Evolutionary conservation across 306 rosid genomes (phyloP).

Genomic region (Dryas drummondii): DNA sequence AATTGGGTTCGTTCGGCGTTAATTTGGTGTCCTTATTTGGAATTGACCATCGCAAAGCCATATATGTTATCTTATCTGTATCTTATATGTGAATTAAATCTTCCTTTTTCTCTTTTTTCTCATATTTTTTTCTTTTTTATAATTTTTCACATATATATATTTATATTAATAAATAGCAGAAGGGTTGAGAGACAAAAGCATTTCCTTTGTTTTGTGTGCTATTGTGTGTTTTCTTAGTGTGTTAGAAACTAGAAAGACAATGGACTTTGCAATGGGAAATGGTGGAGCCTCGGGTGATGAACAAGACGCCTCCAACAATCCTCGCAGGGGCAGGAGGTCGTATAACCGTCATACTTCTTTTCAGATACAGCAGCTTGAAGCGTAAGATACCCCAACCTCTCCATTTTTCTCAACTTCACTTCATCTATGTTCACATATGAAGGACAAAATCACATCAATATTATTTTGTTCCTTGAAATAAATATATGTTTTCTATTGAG

Average conservation of each 20-base stretch:
- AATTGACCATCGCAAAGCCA: not conserved
- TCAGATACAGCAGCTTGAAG: constrained; percentile 55
- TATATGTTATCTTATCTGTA: not conserved
- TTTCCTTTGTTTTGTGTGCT: not conserved
- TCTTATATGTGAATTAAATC: not conserved
- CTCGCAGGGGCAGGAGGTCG: constrained; percentile 26
- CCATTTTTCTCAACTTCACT: not conserved
- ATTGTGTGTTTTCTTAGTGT: not conserved
- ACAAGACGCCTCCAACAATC: constrained; percentile 18
- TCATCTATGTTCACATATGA: not conserved
- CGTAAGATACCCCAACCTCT: constrained; percentile 37
- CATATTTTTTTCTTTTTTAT: not conserved
- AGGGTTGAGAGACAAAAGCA: not conserved
- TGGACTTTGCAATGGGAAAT: constrained; percentile 36
- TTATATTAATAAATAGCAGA: not conserved
- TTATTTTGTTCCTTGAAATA: not conserved
- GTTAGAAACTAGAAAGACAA: not conserved
- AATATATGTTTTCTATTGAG: not conserved
- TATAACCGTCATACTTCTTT: constrained; percentile 49
- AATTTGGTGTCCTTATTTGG: not conserved
- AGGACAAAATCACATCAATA: not conserved
- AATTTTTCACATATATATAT: not conserved
- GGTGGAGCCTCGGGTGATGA: constrained; percentile 42
- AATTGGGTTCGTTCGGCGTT: not conserved
- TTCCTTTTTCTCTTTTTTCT: not conserved